These are phyloP conservation scores for Epichloe coenophiala DNA, from an alignment of 2,329 filamentous ascomycete species.

Conservation along the genomic window DNA sequence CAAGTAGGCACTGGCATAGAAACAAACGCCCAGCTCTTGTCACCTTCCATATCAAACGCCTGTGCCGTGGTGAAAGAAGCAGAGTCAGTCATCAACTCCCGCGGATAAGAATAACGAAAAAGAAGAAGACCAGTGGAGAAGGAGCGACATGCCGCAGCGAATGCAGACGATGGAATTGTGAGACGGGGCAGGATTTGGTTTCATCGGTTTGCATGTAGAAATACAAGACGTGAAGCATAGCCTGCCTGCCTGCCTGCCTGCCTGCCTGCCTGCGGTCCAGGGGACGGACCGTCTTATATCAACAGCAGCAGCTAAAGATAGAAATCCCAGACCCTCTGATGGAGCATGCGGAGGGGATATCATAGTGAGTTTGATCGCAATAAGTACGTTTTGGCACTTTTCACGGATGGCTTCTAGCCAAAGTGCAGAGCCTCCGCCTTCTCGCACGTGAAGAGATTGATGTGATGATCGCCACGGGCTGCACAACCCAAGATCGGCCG, in stretches of 20 bases:
- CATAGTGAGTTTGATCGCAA: slow-evolving; percentile 2
- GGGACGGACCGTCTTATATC: background rate
- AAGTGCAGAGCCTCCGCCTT: slow-evolving; percentile 25
- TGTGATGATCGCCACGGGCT: slow-evolving; percentile 73
- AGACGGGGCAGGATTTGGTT: background rate
- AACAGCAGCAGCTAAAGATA: background rate
- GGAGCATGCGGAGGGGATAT: background rate
- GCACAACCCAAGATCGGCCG: slow-evolving; percentile 81
- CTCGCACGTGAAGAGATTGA: slow-evolving; percentile 74
- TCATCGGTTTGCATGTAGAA: background rate
- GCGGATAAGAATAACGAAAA: background rate
- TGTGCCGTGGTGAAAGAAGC: background rate
- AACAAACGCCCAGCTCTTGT: background rate
- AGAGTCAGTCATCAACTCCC: background rate
- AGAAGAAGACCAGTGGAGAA: background rate
- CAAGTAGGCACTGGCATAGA: background rate
- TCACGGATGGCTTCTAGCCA: slow-evolving; percentile 13
- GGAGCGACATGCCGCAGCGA: no score
- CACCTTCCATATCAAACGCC: background rate
- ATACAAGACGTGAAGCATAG: background rate
- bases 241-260: no score
- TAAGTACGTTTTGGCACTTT: slow-evolving; percentile 1
- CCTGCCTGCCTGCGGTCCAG: no score
- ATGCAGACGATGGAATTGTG: no score
- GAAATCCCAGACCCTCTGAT: background rate